Conservation (phyloP, 805 yeast genomes). For the Millerago galiae region DNA sequence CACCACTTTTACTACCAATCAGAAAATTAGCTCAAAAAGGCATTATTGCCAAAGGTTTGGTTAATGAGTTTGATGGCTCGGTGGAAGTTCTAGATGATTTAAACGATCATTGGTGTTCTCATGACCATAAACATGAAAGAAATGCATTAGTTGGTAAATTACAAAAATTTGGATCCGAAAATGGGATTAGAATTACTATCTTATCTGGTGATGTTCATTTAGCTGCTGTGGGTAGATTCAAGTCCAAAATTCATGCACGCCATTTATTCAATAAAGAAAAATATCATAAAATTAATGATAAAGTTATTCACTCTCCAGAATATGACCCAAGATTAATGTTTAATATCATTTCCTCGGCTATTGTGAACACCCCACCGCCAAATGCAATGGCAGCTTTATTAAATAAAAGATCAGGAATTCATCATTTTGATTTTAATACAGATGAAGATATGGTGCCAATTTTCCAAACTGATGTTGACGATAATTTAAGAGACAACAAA, state of each 20-base stretch:
- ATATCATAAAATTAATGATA: slow-evolving; percentile 31
- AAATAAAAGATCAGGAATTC: slow-evolving; percentile 56
- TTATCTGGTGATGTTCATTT: slow-evolving; percentile 92
- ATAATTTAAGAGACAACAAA: slow-evolving; percentile 38
- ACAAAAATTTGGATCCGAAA: slow-evolving; percentile 56
- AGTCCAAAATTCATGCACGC: slow-evolving; percentile 43
- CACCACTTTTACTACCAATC: slow-evolving; percentile 56
- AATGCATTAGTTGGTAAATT: slow-evolving; percentile 58
- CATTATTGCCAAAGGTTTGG: slow-evolving; percentile 60
- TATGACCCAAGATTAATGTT: slow-evolving; percentile 70
- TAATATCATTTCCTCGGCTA: slow-evolving; percentile 86
- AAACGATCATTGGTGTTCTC: slow-evolving; percentile 95
- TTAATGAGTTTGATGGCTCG: slow-evolving; percentile 88
- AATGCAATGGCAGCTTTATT: slow-evolving; percentile 72
- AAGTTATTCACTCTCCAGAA: slow-evolving; percentile 45
- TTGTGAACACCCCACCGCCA: slow-evolving; percentile 91
- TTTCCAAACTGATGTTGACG: slow-evolving; percentile 56
- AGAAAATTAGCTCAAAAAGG: slow-evolving; percentile 56
- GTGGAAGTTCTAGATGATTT: slow-evolving; percentile 89
- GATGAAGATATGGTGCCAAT: slow-evolving; percentile 80
- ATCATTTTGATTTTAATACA: slow-evolving; percentile 56
- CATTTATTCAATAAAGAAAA: slow-evolving; percentile 31
- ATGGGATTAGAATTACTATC: slow-evolving; percentile 73
- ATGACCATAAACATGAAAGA: slow-evolving; percentile 79
- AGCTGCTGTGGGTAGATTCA: slow-evolving; percentile 75